These are phyloP conservation scores for Stipa capillata DNA, from an alignment of 176 grass and related monocot genomes.

Conservation along the genomic window DNA sequence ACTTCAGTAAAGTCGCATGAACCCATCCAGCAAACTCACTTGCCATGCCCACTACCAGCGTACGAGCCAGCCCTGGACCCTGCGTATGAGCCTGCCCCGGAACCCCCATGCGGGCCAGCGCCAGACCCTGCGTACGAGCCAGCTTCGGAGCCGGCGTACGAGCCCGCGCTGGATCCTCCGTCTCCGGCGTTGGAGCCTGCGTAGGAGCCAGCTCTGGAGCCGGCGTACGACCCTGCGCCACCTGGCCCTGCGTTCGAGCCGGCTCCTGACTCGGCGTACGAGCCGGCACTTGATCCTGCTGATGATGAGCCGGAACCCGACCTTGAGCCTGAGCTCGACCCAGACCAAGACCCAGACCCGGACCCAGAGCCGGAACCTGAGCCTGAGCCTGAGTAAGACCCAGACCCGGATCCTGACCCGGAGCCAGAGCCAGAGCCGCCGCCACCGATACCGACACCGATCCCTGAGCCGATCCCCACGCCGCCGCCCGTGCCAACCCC, in stretches of 20 bases:
- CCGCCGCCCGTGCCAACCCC: background rate
- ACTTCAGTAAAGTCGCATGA: background rate
- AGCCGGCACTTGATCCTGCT: background rate
- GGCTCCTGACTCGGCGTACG: background rate
- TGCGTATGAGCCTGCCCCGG: constrained; percentile 19
- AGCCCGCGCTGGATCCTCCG: background rate
- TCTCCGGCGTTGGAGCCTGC: background rate
- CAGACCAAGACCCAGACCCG: constrained; percentile 17
- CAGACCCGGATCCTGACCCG: background rate
- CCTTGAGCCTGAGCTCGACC: background rate
- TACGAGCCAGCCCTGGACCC: constrained; percentile 27
- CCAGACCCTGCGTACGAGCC: constrained; percentile 1
- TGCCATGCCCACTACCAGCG: constrained; percentile 33
- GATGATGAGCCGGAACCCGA: background rate
- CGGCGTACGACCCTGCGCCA: background rate
- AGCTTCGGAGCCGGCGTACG: background rate
- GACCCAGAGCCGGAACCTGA: background rate
- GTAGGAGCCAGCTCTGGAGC: background rate
- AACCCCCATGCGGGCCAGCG: background rate
- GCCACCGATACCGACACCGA: constrained; percentile 27
- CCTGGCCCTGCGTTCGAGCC: background rate
- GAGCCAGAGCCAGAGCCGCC: background rate
- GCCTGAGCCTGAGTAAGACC: background rate
- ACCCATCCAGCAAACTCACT: background rate
- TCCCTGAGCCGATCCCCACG: constrained; percentile 19